phyloP scores from a whole-genome alignment of 2,329 filamentous ascomycete genomes.

The Chlorencoelia australis region DNA sequence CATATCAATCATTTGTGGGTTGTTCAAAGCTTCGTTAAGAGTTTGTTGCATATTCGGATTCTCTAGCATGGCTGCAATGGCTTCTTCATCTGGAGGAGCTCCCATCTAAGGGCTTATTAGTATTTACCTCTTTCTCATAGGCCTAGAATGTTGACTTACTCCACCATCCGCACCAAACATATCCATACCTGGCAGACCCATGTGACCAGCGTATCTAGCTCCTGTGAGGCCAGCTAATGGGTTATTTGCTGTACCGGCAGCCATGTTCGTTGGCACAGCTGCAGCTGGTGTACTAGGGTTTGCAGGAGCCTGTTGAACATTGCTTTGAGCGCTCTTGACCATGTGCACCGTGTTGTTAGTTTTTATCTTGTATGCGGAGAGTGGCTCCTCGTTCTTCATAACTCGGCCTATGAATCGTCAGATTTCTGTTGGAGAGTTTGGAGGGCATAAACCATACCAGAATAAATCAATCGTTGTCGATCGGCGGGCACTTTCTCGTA shows the following conservation, averaged over 20 bases:
- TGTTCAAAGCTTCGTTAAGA: conserved; percentile 91
- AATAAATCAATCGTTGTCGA: conserved; percentile 93
- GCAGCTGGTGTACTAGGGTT: conserved; percentile 37
- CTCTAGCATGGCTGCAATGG: conserved; percentile 74
- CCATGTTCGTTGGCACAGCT: conserved; percentile 66
- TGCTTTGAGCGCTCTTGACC: conserved; percentile 88
- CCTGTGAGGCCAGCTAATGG: conserved; percentile 84
- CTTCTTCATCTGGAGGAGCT: conserved; percentile 70
- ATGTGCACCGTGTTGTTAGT: conserved; percentile 91
- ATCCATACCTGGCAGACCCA: conserved; percentile 75
- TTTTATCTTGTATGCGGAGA: conserved; percentile 89
- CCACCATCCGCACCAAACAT: conserved; percentile 92
- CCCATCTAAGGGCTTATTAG: conserved; percentile 59
- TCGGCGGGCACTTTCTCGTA: conserved; percentile 81
- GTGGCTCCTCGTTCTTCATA: conserved; percentile 84
- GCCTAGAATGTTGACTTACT: conserved; percentile 46
- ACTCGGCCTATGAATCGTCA: too few relatives aligned
- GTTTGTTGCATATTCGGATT: conserved; percentile 79
- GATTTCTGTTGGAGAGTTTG: too few relatives aligned
- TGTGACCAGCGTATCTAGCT: conserved; percentile 85
- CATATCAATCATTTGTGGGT: conserved; percentile 89
- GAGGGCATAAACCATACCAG: too few relatives aligned
- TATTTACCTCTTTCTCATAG: neutral
- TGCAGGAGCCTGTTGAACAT: conserved; percentile 37
- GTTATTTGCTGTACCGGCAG: conserved; percentile 76